Conservation (phyloP, 2,329 filamentous ascomycete species). For the Aspergillus sp. region DNA sequence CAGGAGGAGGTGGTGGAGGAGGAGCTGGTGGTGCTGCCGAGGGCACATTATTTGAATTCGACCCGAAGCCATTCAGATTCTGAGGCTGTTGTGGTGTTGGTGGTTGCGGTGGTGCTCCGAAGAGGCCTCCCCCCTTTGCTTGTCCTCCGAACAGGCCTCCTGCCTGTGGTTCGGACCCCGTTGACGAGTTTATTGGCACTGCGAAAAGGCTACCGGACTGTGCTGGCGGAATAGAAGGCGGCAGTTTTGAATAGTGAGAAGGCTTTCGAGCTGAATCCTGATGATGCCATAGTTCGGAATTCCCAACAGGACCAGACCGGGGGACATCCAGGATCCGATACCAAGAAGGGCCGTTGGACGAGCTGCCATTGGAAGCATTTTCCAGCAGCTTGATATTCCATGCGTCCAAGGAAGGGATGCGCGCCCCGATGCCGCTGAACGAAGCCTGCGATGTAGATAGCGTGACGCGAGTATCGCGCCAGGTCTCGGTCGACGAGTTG, state of each 20-base stretch:
- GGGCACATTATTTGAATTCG: too few relatives aligned
- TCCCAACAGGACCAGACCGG: too few relatives aligned
- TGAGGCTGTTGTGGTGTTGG: too few relatives aligned
- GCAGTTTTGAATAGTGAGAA: not conserved
- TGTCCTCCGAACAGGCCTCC: not conserved
- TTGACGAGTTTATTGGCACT: not conserved
- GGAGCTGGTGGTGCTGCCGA: not conserved
- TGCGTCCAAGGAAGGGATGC: conserved; percentile 54
- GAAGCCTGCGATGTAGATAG: conserved; percentile 65
- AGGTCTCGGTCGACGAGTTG: conserved; percentile 64
- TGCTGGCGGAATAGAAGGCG: not conserved
- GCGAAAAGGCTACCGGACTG: not conserved
- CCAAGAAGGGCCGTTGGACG: conserved; percentile 17
- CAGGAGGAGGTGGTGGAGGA: not conserved
- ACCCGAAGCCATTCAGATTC: too few relatives aligned
- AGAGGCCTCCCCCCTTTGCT: too few relatives aligned
- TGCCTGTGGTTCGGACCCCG: not conserved
- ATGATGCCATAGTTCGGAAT: too few relatives aligned
- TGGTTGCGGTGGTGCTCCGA: too few relatives aligned
- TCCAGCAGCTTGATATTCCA: conserved; percentile 57
- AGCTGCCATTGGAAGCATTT: not conserved
- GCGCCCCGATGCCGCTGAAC: conserved; percentile 56
- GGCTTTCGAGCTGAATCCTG: not conserved
- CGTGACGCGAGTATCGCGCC: conserved; percentile 59
- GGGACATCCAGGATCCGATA: conserved; percentile 17